A percentile compares a stretch with the other conserved stretches of the same genome.
Conservation (phyloP, 257 asterid genomes). For the Catharanthus roseus region DNA sequence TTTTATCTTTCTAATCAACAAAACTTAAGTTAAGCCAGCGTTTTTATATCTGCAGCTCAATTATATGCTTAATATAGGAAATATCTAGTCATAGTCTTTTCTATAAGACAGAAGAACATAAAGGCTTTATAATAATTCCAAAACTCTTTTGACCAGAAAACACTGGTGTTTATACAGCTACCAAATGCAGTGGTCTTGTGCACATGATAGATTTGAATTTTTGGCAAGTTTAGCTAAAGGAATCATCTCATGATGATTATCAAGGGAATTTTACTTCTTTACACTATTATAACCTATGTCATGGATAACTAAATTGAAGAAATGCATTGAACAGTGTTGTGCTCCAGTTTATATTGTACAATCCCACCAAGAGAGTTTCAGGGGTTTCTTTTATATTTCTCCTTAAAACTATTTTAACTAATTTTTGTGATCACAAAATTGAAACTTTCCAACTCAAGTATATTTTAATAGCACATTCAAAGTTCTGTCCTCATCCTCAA, state of each 20-base stretch:
- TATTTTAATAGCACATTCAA: neutral
- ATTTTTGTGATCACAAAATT: too few relatives aligned
- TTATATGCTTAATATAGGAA: too few relatives aligned
- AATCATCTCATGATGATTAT: neutral
- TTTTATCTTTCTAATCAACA: too few relatives aligned
- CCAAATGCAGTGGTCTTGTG: neutral
- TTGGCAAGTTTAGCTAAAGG: neutral
- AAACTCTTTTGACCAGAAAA: too few relatives aligned
- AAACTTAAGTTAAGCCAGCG: too few relatives aligned
- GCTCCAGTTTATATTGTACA: neutral
- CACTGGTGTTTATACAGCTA: too few relatives aligned
- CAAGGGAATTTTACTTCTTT: neutral
- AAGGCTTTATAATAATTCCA: too few relatives aligned
- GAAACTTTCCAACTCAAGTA: neutral
- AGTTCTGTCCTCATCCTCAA: neutral
- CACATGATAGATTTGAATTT: neutral
- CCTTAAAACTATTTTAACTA: too few relatives aligned
- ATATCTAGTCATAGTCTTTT: too few relatives aligned
- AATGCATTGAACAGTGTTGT: neutral
- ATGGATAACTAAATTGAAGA: neutral
- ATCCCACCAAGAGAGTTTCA: neutral
- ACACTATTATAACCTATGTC: neutral
- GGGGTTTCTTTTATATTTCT: neutral
- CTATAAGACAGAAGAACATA: too few relatives aligned
- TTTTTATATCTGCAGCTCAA: too few relatives aligned